These are phyloP conservation scores for Cryptosporidium sp. DNA, from an alignment of 169 alveolate genomes.

Conservation along the genomic window DNA sequence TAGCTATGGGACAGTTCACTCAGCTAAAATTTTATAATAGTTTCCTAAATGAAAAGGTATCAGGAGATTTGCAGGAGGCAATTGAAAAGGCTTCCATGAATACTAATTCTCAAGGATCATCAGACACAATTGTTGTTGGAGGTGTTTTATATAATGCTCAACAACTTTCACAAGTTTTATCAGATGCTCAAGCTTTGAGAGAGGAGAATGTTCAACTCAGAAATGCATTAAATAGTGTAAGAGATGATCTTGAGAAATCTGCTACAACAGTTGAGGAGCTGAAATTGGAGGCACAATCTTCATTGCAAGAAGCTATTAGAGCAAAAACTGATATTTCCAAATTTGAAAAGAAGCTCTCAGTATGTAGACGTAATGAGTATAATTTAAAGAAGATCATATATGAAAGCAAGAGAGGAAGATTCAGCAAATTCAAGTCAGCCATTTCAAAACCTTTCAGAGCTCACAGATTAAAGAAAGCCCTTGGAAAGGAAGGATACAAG, in stretches of 20 bases:
- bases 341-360: constrained; percentile 27
- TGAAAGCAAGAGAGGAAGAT: constrained; percentile 38
- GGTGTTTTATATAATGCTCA: constrained; percentile 41
- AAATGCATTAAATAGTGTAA: constrained; percentile 11
- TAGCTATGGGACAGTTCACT: constrained; percentile 65
- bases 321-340: constrained; percentile 24
- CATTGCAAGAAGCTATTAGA: constrained; percentile 25
- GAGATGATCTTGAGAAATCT: constrained; percentile 43
- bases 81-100: not conserved
- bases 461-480: constrained; percentile 35
- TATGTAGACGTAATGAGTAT: constrained; percentile 38
- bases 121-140: constrained; percentile 3
- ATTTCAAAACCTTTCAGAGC: constrained; percentile 45
- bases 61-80: constrained; percentile 20
- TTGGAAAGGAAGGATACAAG: constrained; percentile 63
- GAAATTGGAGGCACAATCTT: constrained; percentile 45
- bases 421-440: constrained; percentile 49
- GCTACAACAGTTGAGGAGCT: constrained; percentile 24
- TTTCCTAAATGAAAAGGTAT: constrained; percentile 48
- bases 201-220: constrained; percentile 66
- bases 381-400: constrained; percentile 59
- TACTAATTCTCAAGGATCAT: not conserved
- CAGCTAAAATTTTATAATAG: constrained; percentile 49
- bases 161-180: constrained; percentile 10
- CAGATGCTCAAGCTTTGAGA: constrained; percentile 19